Conservation (phyloP, 192 early-diverging fungal genomes). For the Coemansia sp. region DNA sequence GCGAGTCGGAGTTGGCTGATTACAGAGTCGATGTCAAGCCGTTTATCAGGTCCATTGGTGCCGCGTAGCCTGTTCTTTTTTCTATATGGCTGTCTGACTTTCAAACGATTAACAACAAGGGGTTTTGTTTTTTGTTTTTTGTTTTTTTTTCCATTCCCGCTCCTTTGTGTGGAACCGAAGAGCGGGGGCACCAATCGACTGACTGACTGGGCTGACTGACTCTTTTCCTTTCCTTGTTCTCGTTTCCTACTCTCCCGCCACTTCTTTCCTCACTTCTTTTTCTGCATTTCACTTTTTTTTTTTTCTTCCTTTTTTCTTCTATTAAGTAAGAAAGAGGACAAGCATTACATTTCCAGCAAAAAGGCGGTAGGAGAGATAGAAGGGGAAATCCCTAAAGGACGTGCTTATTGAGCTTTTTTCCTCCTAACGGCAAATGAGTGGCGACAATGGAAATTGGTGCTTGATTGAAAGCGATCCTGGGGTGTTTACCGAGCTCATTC, state of each 20-base stretch:
- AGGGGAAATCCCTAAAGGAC: no score
- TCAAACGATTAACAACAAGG: no score
- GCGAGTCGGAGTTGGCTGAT: background rate
- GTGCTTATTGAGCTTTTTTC: no score
- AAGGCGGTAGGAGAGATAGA: no score
- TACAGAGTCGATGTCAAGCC: constrained; percentile 4
- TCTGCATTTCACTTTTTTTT: background rate
- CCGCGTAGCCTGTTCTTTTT: background rate
- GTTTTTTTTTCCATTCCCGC: background rate
- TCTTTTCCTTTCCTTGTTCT: background rate
- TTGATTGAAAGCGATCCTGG: constrained; percentile 87
- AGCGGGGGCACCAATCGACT: no score
- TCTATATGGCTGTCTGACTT: background rate
- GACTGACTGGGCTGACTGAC: no score
- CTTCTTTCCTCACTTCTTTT: background rate
- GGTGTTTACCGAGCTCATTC: constrained; percentile 83
- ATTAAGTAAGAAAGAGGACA: no score
- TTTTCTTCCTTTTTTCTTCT: no score
- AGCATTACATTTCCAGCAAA: background rate
- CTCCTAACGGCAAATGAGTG: constrained; percentile 40
- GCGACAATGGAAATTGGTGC: constrained; percentile 75
- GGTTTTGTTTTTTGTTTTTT: background rate
- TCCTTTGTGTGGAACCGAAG: background rate
- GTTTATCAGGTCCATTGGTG: constrained; percentile 3
- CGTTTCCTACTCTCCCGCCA: background rate